These are phyloP conservation scores for Alloascoidea africana DNA, from an alignment of 805 yeast species.

Conservation along the genomic window DNA sequence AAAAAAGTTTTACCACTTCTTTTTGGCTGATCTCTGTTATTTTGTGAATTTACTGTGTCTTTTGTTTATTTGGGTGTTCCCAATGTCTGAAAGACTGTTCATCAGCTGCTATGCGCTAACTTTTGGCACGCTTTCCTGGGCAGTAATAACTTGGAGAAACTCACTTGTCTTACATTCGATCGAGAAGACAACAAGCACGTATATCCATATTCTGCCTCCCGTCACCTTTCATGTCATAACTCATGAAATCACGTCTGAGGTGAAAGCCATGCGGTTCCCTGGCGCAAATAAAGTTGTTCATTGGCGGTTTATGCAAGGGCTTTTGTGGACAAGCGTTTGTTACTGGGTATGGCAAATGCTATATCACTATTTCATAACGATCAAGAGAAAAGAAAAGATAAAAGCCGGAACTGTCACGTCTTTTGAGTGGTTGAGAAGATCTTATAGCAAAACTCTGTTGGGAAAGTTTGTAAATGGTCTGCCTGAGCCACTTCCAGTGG, in stretches of 20 bases:
- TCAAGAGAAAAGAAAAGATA: slow-evolving; percentile 50
- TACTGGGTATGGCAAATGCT: slow-evolving; percentile 65
- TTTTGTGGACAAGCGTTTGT: slow-evolving; percentile 52
- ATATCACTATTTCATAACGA: slow-evolving; percentile 68
- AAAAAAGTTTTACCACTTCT: slow-evolving; percentile 55
- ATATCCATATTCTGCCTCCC: slow-evolving; percentile 68
- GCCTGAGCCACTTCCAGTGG: slow-evolving; percentile 55
- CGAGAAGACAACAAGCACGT: slow-evolving; percentile 65
- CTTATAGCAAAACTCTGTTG: slow-evolving; percentile 35
- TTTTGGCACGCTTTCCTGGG: slow-evolving; percentile 64
- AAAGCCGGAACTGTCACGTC: slow-evolving; percentile 61
- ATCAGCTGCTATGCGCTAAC: slow-evolving; percentile 61
- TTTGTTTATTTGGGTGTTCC: slow-evolving; percentile 54
- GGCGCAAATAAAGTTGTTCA: slow-evolving; percentile 44
- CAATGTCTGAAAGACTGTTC: slow-evolving; percentile 46
- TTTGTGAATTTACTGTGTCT: slow-evolving; percentile 50
- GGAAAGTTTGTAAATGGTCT: slow-evolving; percentile 53
- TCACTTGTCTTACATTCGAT: slow-evolving; percentile 64
- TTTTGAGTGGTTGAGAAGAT: slow-evolving; percentile 50
- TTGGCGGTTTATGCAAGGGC: slow-evolving; percentile 52
- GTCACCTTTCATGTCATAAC: slow-evolving; percentile 59
- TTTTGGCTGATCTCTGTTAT: slow-evolving; percentile 65
- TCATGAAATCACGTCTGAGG: slow-evolving; percentile 39
- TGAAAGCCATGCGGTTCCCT: slow-evolving; percentile 36
- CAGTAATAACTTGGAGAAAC: slow-evolving; percentile 74